Base-by-base conservation (phyloP, 805 yeast species). In the Starmerella bombicola region DNA sequence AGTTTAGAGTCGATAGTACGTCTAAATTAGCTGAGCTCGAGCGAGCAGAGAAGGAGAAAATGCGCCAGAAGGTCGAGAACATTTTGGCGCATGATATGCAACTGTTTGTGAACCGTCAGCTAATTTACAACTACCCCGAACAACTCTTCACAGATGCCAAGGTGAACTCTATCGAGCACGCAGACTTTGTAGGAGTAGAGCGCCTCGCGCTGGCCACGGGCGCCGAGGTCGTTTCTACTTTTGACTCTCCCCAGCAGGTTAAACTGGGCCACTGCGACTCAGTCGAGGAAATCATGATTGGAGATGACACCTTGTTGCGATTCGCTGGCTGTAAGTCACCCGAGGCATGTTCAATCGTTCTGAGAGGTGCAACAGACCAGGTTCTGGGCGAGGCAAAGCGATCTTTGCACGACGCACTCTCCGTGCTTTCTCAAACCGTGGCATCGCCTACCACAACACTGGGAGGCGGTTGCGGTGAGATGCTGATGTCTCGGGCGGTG, bases 101-200 rank as follows among this genome's bases (percentile, higher is more conserved):
- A 61, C 77, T 88, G 54, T 91, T 91, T 60, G 85, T 91, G 53
- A 91, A 91, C 67, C 77, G 98, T 58, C 98, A 91, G 65, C 73
- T 91, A 57, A 91, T 91, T 57, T 91, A 91, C 64, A 96, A 91
- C 66, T 91, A 88, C 73, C 98, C 98, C 20, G 98, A 91, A 65
- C 95, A 83, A 63, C 69, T 91, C 51, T 82, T 91, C 56, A 72
- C 93, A 5, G 98, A 88, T 52, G 64, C 84, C 32, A 75, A 77
- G 40, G 81, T 91, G 54, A 86, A 83, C 62, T 77, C 95, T 18
- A 84, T 91, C 49, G 98, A 91, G 63, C 98, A 91, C 59, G 97
- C 98, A 13, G 98, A 91, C 62, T 91, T 91, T 55, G 97, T 83
- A 56, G 99, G 97, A 56, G 83, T 91, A 41, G 98, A 91, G 67